Base-by-base conservation (phyloP, 2,329 filamentous ascomycete species). In the Amphichorda felina region DNA sequence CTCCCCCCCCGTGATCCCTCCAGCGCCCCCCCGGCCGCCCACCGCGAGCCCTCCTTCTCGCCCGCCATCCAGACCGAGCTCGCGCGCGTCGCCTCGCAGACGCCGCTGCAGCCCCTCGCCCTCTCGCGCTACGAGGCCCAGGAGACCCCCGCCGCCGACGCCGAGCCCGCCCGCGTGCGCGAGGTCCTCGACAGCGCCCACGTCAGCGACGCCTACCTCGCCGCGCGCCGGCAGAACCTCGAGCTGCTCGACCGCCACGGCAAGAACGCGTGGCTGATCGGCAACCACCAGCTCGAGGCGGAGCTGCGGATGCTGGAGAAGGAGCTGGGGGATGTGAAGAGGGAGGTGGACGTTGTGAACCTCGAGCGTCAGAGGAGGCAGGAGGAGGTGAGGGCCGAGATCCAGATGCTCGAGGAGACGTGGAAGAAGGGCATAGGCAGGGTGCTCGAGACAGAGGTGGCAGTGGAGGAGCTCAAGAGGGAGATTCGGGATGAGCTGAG, bases 231-330 rank as follows among this genome's bases (percentile, higher is more conserved):
- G 25, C 48, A 64, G 22, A 68, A 75, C 56, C 72, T 94, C 14
- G 63, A 67, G 2, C 68, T 94, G n/a, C 72, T 94, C 15, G 83
- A 91, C 48, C 69, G 69, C 34, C 79, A 79, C 56, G 91, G 89
- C 45, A 85, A 85, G 60, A 94, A 94, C 56, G 81, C 85, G 8
- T 96, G 91, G 89, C 67, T 98, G 37, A 71, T 94, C 8, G 75
- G 75, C 5, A 98, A 98, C 57, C 75, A 79, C 47, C 76, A 83
- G 45, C 57, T 87, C 15, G 89, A 95, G 59, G 73, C 75, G 30
- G 71, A 85, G 29, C 45, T 60, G 16, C 68, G 70, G 34, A 56
- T 56, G 10, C 50, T 93, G 18, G 89, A 96, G 66, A 66, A 66
- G 30, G 86, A 94, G 48, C 65, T 96, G 34, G 78, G 75, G 11